Evolutionary conservation across 441 rosid genomes (phyloP).

Genomic region (Erysimum cheiri): DNA sequence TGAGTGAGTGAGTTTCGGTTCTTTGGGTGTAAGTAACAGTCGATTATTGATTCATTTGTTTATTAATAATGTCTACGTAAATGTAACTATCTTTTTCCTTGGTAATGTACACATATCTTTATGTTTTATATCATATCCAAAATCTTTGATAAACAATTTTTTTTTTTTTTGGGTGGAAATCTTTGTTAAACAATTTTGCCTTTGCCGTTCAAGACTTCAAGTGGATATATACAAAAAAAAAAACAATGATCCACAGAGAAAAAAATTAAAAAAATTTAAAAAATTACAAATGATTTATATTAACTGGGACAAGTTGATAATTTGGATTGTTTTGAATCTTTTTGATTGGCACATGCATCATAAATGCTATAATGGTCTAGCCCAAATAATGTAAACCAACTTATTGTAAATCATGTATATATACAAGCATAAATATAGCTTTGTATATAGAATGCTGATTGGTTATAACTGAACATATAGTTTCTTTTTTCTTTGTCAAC

Average conservation of each 20-base stretch:
- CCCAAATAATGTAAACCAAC: slow-evolving; percentile 27
- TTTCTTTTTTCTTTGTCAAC: background rate
- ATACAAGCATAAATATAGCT: background rate
- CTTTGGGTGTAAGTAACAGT: slow-evolving; percentile 32
- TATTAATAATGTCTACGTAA: slow-evolving; percentile 15
- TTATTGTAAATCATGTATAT: slow-evolving; percentile 5
- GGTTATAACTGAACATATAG: slow-evolving; percentile 21
- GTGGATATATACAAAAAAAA: background rate
- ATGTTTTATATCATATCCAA: slow-evolving; percentile 15
- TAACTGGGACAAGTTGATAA: slow-evolving; percentile 18
- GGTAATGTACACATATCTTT: slow-evolving; percentile 10
- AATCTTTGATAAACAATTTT: slow-evolving; percentile 7
- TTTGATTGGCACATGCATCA: slow-evolving; percentile 41
- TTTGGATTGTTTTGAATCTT: no score
- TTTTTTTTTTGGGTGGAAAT: no score
- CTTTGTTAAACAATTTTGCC: background rate
- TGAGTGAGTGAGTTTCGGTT: slow-evolving; percentile 13
- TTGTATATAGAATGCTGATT: slow-evolving; percentile 10
- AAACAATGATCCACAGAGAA: slow-evolving; percentile 1
- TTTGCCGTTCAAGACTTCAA: background rate
- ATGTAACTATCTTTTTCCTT: slow-evolving; percentile 14
- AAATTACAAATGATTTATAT: background rate
- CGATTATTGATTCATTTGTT: slow-evolving; percentile 29
- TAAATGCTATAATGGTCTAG: slow-evolving; percentile 33
- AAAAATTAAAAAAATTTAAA: background rate